phyloP scores from a whole-genome alignment of 2,329 filamentous ascomycete genomes.

The Aspergillus sp. region DNA sequence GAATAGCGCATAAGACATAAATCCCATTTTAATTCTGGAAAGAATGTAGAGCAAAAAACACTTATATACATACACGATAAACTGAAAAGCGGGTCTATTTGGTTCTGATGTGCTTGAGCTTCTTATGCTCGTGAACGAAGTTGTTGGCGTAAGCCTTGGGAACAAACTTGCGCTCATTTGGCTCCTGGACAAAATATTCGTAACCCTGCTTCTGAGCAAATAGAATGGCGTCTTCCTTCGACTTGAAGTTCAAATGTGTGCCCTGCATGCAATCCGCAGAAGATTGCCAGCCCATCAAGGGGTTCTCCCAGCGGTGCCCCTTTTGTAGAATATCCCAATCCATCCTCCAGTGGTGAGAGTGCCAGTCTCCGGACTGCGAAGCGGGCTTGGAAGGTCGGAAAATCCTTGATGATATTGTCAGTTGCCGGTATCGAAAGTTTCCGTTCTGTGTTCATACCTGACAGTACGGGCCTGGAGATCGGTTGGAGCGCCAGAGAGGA shows the following conservation, averaged over 20 bases:
- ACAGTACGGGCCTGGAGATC: slow-evolving; percentile 94
- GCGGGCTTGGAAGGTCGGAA: slow-evolving; percentile 91
- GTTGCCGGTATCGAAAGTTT: slow-evolving; percentile 5
- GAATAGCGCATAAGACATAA: background rate
- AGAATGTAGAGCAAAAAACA: slow-evolving; percentile 22
- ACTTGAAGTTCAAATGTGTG: slow-evolving; percentile 84
- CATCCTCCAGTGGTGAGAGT: slow-evolving; percentile 86
- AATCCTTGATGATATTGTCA: slow-evolving; percentile 61
- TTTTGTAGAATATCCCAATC: slow-evolving; percentile 94
- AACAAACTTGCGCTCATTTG: slow-evolving; percentile 78
- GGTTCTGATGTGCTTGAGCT: slow-evolving; percentile 82
- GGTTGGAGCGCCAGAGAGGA: slow-evolving; percentile 86
- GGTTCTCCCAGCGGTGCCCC: slow-evolving; percentile 98
- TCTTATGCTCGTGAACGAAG: slow-evolving; percentile 80
- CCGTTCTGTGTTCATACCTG: slow-evolving; percentile 59
- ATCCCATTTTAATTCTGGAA: slow-evolving; percentile 15
- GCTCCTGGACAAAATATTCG: slow-evolving; percentile 98
- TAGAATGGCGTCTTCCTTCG: slow-evolving; percentile 88
- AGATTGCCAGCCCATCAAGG: slow-evolving; percentile 97
- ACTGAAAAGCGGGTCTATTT: slow-evolving; percentile 58
- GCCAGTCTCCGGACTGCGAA: slow-evolving; percentile 90
- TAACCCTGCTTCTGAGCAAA: slow-evolving; percentile 99
- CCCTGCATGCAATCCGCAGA: slow-evolving; percentile 94
- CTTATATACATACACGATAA: slow-evolving; percentile 42
- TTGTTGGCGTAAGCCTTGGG: slow-evolving; percentile 98